Evolutionary conservation across 805 yeast genomes (phyloP), one percentile per base, ranked within the genome.

Genomic region (Pichia nanzhaoensis): DNA sequence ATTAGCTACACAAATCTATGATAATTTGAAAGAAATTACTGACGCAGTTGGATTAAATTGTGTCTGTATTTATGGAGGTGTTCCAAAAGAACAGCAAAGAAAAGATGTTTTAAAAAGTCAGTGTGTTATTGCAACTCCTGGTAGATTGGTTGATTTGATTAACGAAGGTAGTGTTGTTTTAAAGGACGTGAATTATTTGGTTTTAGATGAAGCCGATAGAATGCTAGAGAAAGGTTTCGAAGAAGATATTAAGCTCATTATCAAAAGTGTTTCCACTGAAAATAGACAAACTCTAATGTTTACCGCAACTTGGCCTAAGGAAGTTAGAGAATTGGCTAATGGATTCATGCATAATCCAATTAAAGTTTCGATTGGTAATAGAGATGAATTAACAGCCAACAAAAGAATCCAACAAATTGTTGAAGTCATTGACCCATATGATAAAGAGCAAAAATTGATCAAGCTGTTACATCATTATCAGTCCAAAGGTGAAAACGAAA

Each of bases 281-380:
- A 57, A 73, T 24, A 74, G 98, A 69, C 98, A 91, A 67, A 93
- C 99, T 0, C 73, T 93, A 52, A 93, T 93, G 98, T 93, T 93
- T 68, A 91, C 99, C 9, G 99, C 99, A n/a, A 93, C 99, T 1
- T 93, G 99, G 99, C 99, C 99, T n/a, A 86, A 85, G 57, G 95
- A 91, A 68, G 98, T 93, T 31, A 82, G 98, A 60, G 95, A 88
- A 52, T 74, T 93, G 51, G 99, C 99, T 8, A 61, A 80, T 17
- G 76, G 84, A 6, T 93, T 84, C 66, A 85, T 93, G 95, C 77
- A 74, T 19, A 53, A 64, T 24, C 95, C 97, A n/a, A 87, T 88
- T 40, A 89, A 86, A 65, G 85, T 93, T 35, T 81, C 93, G 36
- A 84, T 93, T 60, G 99, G 99, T 58, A 84, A 93, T 64, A 78